phyloP scores from a whole-genome alignment of 73 alveolate species.

The Paraurostyla sp. region DNA sequence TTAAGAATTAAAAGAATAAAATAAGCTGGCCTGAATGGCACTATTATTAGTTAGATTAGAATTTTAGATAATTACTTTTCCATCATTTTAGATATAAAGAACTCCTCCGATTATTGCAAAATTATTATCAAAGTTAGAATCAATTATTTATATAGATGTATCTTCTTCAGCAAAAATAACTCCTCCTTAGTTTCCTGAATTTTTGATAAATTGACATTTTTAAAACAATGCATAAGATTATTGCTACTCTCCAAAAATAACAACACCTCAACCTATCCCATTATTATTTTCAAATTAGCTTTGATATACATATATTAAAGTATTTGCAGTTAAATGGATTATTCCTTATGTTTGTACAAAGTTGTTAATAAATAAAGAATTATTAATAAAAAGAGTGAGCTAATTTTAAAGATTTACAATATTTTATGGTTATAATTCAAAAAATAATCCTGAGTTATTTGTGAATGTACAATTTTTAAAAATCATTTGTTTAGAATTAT shows the following conservation, averaged over 20 bases:
- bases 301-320: background rate
- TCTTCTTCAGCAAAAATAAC: background rate
- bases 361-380: background rate
- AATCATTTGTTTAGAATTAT: background rate
- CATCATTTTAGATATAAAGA: slow-evolving; percentile 12
- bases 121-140: background rate
- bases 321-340: background rate
- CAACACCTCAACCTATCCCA: slow-evolving; percentile 5
- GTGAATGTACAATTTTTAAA: background rate
- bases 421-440: background rate
- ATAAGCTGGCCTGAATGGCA: slow-evolving; percentile 3
- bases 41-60: background rate
- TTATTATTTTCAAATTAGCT: background rate
- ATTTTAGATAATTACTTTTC: background rate
- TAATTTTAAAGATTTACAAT: background rate
- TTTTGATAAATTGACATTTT: background rate
- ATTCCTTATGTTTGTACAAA: background rate
- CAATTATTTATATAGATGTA: background rate
- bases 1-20: slow-evolving; percentile 1
- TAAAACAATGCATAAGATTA: background rate
- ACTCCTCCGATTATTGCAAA: slow-evolving; percentile 48
- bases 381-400: background rate
- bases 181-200: slow-evolving; percentile 36
- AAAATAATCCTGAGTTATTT: background rate
- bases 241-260: background rate